Conservation (phyloP, 805 yeast genomes). For the Pichia kluyveri region DNA sequence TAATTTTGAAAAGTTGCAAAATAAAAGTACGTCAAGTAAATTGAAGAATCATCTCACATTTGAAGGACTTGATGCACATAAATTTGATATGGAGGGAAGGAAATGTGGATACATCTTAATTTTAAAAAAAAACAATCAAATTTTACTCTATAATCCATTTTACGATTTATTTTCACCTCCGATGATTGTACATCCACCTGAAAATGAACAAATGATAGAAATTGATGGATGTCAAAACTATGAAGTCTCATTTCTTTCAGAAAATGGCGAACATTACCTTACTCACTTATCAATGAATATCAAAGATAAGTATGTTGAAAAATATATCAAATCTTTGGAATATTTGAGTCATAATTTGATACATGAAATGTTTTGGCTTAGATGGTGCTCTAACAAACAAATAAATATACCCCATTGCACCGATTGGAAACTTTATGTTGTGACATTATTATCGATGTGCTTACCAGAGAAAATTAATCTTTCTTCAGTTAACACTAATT, state of each 20-base stretch:
- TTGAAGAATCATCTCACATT: slow-evolving; percentile 15
- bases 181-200: slow-evolving; percentile 19
- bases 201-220: slow-evolving; percentile 8
- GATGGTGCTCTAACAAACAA: slow-evolving; percentile 51
- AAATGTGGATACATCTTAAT: slow-evolving; percentile 39
- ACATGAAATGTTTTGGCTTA: slow-evolving; percentile 48
- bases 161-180: slow-evolving; percentile 36
- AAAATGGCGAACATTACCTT: slow-evolving; percentile 18
- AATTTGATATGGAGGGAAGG: slow-evolving; percentile 23
- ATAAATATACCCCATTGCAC: slow-evolving; percentile 28
- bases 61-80: slow-evolving; percentile 30
- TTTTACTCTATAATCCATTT: slow-evolving; percentile 48
- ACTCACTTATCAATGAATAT: slow-evolving; percentile 37
- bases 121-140: slow-evolving; percentile 26
- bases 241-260: slow-evolving; percentile 17
- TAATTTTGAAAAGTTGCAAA: slow-evolving; percentile 32
- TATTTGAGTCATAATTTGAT: slow-evolving; percentile 50
- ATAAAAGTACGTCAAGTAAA: slow-evolving; percentile 21
- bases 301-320: slow-evolving; percentile 30
- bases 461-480: slow-evolving; percentile 34
- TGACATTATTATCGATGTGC: slow-evolving; percentile 40
- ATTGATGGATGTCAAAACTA: slow-evolving; percentile 18
- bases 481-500: slow-evolving; percentile 7
- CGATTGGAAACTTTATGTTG: slow-evolving; percentile 56
- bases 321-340: slow-evolving; percentile 41